These are phyloP conservation scores for Cyclostephanos invisitatus DNA, from an alignment of 108 stramenopile genomes.

Conservation along the genomic window DNA sequence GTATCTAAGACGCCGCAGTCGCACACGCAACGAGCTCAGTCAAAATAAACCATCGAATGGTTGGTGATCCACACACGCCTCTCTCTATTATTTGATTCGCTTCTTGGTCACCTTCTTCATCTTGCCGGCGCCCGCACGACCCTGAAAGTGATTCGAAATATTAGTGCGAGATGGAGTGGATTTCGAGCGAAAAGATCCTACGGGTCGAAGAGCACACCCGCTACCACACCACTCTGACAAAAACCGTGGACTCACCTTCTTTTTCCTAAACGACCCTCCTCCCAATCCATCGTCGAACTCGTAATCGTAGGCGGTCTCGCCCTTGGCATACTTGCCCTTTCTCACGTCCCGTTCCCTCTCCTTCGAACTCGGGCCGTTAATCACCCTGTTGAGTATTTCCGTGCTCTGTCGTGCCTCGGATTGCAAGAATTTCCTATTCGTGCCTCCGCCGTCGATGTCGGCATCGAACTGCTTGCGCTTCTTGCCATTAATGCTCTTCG, in stretches of 20 bases:
- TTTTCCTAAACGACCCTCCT: conserved; percentile 77
- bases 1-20: no score
- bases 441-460: conserved; percentile 29
- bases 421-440: conserved; percentile 50
- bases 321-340: conserved; percentile 75
- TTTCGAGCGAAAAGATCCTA: background rate
- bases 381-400: conserved; percentile 78
- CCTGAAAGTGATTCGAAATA: conserved; percentile 28
- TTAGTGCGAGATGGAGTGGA: no score
- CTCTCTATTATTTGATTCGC: conserved; percentile 54
- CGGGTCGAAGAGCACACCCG: background rate
- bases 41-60: no score
- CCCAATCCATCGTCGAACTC: conserved; percentile 87
- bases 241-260: conserved; percentile 56
- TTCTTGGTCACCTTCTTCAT: conserved; percentile 89
- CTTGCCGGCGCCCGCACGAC: conserved; percentile 86
- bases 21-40: no score
- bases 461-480: conserved; percentile 72
- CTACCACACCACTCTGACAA: background rate
- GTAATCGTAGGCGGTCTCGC: conserved; percentile 90
- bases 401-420: conserved; percentile 63
- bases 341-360: conserved; percentile 71
- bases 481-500: conserved; percentile 57
- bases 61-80: no score
- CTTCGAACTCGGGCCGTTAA: conserved; percentile 71